These are phyloP conservation scores for Berkeleyomyces rouxiae DNA, from an alignment of 2,329 filamentous ascomycete genomes.

Conservation along the genomic window DNA sequence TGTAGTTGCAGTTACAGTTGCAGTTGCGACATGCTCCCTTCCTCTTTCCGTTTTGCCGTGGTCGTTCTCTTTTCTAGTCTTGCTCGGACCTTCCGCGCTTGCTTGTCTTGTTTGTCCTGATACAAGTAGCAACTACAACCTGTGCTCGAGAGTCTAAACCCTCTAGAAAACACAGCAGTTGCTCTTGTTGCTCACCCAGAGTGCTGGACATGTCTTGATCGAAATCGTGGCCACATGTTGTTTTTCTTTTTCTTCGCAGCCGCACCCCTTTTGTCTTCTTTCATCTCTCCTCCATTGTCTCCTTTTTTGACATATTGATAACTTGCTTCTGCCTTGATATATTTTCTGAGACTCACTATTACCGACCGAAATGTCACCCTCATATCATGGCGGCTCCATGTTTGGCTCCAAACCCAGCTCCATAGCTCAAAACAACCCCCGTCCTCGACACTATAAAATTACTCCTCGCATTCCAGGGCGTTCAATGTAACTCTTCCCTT, in stretches of 20 bases:
- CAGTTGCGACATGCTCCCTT: background rate
- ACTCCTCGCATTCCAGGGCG: conserved; percentile 3
- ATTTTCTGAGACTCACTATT: background rate
- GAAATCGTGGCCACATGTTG: background rate
- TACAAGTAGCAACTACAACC: background rate
- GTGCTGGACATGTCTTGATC: background rate
- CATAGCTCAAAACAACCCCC: background rate
- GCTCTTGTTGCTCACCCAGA: background rate
- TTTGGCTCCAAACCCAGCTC: background rate
- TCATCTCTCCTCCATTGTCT: background rate
- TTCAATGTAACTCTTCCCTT: conserved; percentile 7
- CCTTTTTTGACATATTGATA: background rate
- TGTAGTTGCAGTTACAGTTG: background rate
- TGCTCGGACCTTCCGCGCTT: background rate
- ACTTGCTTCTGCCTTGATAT: background rate
- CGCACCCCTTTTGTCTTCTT: background rate
- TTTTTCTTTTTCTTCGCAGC: background rate
- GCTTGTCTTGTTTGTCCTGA: too few relatives aligned
- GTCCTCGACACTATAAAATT: conserved; percentile 2
- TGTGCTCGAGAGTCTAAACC: background rate
- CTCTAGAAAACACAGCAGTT: background rate
- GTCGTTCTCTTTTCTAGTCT: background rate
- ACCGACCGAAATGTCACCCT: background rate
- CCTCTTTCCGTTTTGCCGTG: background rate
- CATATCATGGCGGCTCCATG: background rate